Percentiles rank a stretch among this genome's conserved stretches.
Evolutionary conservation across 2,329 filamentous ascomycete genomes (phyloP).

Genomic region (Phoma sp.): DNA sequence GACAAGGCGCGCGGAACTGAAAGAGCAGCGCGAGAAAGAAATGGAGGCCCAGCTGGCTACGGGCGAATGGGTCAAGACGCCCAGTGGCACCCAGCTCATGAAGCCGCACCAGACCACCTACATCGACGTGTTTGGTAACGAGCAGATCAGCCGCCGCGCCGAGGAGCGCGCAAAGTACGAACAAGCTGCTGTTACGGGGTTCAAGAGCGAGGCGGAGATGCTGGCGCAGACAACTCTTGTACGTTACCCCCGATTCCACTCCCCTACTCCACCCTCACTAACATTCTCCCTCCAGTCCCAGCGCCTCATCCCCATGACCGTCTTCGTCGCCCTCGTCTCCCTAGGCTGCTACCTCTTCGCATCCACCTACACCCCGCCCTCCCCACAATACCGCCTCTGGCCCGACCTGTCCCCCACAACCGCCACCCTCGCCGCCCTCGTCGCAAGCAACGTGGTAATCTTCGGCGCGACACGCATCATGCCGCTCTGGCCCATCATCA

Average conservation of each 20-base stretch:
- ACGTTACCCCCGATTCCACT: conserved; percentile 10
- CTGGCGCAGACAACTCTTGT: conserved; percentile 42
- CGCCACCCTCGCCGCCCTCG: conserved; percentile 63
- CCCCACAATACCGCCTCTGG: conserved; percentile 39
- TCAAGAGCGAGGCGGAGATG: conserved; percentile 36
- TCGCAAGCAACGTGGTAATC: conserved; percentile 64
- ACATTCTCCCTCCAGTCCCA: conserved; percentile 26
- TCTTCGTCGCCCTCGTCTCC: conserved; percentile 32
- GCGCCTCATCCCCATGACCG: conserved; percentile 46
- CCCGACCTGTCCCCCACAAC: conserved; percentile 42
- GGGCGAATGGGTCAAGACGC: conserved; percentile 43
- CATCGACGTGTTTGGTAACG: conserved; percentile 41
- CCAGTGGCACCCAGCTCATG: conserved; percentile 43
- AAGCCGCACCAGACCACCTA: conserved; percentile 44
- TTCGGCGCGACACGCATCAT: conserved; percentile 68
- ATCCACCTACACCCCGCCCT: conserved; percentile 42
- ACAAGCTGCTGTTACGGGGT: conserved; percentile 30
- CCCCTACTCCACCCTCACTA: background rate
- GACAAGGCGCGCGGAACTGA: conserved; percentile 40
- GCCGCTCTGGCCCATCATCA: conserved; percentile 69
- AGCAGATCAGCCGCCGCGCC: conserved; percentile 39
- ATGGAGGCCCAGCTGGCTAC: conserved; percentile 41
- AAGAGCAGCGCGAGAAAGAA: conserved; percentile 37
- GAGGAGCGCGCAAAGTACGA: conserved; percentile 37
- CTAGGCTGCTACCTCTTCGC: conserved; percentile 27